These are phyloP conservation scores for Myriangium duriaei DNA, from an alignment of 2,329 filamentous ascomycete species.

Conservation along the genomic window DNA sequence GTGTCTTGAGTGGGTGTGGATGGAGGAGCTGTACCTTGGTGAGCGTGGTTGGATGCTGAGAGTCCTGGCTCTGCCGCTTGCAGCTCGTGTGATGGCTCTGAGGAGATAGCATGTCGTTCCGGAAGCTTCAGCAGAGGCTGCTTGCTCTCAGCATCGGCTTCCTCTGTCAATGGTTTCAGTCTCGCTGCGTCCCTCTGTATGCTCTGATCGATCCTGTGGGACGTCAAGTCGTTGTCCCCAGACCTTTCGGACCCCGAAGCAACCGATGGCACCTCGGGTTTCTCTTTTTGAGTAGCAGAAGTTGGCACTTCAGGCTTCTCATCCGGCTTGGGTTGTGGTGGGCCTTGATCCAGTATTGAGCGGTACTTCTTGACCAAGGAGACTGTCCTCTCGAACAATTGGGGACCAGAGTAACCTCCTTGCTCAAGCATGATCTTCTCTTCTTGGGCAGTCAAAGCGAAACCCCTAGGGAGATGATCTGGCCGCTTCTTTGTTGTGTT, in stretches of 20 bases:
- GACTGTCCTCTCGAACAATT: conserved; percentile 71
- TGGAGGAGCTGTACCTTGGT: conserved; percentile 10
- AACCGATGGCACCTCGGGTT: conserved; percentile 6
- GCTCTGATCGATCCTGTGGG: conserved; percentile 14
- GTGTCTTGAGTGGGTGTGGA: conserved; percentile 15
- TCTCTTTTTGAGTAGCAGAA: conserved; percentile 2
- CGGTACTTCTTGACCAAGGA: conserved; percentile 71
- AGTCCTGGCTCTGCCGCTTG: conserved; percentile 9
- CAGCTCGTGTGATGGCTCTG: conserved; percentile 9
- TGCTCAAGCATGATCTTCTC: conserved; percentile 57
- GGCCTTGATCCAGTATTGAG: conserved; percentile 33
- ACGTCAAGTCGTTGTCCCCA: conserved; percentile 1
- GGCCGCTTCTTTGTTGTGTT: conserved; percentile 86
- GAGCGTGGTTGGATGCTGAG: conserved; percentile 8
- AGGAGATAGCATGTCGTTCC: conserved; percentile 17
- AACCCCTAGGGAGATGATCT: conserved; percentile 54
- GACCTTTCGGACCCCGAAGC: neutral
- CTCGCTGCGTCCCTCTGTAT: conserved; percentile 19
- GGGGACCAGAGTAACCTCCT: conserved; percentile 83
- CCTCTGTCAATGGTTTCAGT: conserved; percentile 20
- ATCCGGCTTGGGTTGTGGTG: conserved; percentile 16
- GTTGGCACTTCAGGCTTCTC: neutral
- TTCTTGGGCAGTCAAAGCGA: conserved; percentile 54
- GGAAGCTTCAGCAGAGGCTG: conserved; percentile 22
- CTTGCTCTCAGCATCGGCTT: conserved; percentile 18